Evolutionary conservation across 2,329 filamentous ascomycete genomes (phyloP).

Genomic region (Macrophomina pseudophaseolina): DNA sequence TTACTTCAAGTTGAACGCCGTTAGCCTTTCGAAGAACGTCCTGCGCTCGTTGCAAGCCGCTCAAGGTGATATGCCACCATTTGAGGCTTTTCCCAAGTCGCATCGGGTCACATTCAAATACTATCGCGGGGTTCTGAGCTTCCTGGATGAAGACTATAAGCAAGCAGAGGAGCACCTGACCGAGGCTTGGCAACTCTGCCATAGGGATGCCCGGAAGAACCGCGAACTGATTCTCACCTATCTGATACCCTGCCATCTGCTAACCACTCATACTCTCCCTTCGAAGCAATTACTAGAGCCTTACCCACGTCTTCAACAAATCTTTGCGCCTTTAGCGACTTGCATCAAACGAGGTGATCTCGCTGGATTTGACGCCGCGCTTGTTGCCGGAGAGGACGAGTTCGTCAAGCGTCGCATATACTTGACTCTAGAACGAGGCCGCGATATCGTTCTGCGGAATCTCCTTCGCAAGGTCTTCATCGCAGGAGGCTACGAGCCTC

Average conservation of each 20-base stretch:
- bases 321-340: constrained; percentile 77
- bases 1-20: constrained; percentile 93
- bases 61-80: constrained; percentile 76
- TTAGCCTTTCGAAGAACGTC: constrained; percentile 88
- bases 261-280: constrained; percentile 85
- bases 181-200: constrained; percentile 81
- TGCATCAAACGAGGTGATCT: constrained; percentile 86
- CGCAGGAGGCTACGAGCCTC: constrained; percentile 75
- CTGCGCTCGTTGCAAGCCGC: constrained; percentile 82
- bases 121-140: constrained; percentile 90
- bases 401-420: constrained; percentile 95
- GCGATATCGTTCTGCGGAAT: constrained; percentile 91
- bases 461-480: constrained; percentile 90
- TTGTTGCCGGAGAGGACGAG: constrained; percentile 83
- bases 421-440: constrained; percentile 87
- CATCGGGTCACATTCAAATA: constrained; percentile 97
- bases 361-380: constrained; percentile 79
- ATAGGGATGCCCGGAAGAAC: constrained; percentile 73
- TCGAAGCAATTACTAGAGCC: constrained; percentile 71
- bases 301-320: constrained; percentile 74
- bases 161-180: constrained; percentile 81
- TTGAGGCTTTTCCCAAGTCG: constrained; percentile 81
- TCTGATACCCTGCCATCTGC: constrained; percentile 87
- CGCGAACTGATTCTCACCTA: constrained; percentile 90
- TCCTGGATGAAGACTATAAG: constrained; percentile 89